Conservation (phyloP, 2,329 filamentous ascomycete species). For the Dactylellina haptotyla region DNA sequence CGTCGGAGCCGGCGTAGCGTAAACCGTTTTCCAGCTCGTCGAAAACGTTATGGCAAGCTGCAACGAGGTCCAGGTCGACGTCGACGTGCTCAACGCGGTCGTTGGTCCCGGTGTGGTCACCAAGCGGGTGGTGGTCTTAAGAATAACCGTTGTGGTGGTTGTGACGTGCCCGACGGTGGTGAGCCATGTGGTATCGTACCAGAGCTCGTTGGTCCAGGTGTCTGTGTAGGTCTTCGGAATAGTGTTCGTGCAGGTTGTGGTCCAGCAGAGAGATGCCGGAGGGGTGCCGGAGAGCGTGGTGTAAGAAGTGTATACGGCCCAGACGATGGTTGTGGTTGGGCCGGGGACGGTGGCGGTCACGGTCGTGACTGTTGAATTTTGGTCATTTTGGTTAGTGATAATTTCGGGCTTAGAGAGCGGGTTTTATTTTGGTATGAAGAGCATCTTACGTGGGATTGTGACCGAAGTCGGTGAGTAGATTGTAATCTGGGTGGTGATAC, state of each 20-base stretch:
- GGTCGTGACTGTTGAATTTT: conserved; percentile 4
- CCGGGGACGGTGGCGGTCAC: not conserved
- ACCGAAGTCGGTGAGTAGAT: not conserved
- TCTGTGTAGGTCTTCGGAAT: not conserved
- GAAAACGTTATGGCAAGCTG: not conserved
- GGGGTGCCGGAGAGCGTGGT: conserved; percentile 7
- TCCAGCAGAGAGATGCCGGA: conserved; percentile 15
- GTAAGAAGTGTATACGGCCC: not conserved
- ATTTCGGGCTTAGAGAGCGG: not conserved
- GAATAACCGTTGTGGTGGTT: conserved; percentile 26
- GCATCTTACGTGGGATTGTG: conserved; percentile 2
- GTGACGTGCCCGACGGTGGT: conserved; percentile 37
- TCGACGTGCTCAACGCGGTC: conserved; percentile 14
- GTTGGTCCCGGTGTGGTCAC: conserved; percentile 32
- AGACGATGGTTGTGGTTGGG: not conserved
- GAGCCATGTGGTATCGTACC: conserved; percentile 20
- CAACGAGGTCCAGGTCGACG: not conserved
- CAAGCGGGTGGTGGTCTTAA: conserved; percentile 3
- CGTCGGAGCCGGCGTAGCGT: not conserved
- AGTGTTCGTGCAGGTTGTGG: conserved; percentile 15
- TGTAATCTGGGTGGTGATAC: not conserved
- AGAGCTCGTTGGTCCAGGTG: conserved; percentile 18
- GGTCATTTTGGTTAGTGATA: not conserved
- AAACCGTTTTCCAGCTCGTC: not conserved
- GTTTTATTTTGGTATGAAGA: not conserved